Percentiles rank a stretch among this genome's conserved stretches.
Evolutionary conservation across 495 filamentous ascomycete genomes (phyloP).

Genomic region (Podospora pseudoanserina): DNA sequence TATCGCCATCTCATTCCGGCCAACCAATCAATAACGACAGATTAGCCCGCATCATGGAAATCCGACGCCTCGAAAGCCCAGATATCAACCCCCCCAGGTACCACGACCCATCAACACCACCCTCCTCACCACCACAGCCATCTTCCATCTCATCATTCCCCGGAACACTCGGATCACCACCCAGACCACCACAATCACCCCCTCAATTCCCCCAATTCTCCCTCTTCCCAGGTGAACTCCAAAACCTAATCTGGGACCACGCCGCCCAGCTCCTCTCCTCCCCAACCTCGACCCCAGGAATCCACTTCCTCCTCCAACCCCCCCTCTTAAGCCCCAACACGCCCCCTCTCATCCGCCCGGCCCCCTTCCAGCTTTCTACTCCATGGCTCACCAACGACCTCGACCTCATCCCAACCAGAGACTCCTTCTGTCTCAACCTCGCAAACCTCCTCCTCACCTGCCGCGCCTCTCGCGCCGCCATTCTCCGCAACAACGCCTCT

Average conservation of each 20-base stretch:
- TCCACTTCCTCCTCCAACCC: constrained; percentile 40
- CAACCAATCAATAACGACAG: neutral
- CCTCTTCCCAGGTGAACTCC: constrained; percentile 25
- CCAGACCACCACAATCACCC: neutral
- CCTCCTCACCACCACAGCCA: neutral
- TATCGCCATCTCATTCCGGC: neutral
- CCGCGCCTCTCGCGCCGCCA: constrained; percentile 21
- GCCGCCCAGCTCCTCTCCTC: constrained; percentile 15
- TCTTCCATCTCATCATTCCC: neutral
- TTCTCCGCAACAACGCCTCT: constrained; percentile 11
- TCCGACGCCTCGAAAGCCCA: neutral
- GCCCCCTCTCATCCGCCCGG: neutral
- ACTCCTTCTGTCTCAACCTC: constrained; percentile 29
- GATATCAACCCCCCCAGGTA: neutral
- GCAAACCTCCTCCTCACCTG: constrained; percentile 22
- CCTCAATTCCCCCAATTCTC: constrained; percentile 24
- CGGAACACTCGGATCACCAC: neutral
- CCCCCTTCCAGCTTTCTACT: neutral
- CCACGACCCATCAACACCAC: neutral
- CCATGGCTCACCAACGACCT: constrained; percentile 15
- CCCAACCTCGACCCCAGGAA: constrained; percentile 5
- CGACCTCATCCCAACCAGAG: constrained; percentile 24
- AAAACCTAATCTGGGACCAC: constrained; percentile 25
- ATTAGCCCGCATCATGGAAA: neutral
- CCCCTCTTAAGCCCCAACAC: constrained; percentile 43